Evolutionary conservation across 176 grass and related monocot species (phyloP), one percentile per base, ranked within the genome.

Genomic region (Musa acuminata): DNA sequence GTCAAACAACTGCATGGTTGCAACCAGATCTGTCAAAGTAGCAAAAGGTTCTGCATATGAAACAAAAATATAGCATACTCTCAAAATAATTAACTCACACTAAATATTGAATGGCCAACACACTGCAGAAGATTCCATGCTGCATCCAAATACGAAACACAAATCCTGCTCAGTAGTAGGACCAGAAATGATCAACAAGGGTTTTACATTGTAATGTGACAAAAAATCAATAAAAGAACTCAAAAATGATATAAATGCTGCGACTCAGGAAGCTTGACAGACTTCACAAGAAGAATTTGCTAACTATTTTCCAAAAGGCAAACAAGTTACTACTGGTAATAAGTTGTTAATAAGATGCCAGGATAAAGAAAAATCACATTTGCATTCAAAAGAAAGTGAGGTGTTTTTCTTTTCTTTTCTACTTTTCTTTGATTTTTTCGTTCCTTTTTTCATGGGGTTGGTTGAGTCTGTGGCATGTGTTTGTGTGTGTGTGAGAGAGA

Each of bases 61-160:
- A 29, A 87, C 77, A 80, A 82, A 80, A 1, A 74, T 51, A 2
- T 21, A 17, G 57, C 3, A 5, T 43, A 10, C 13, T 82, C n/a
- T 81, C 79, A 50, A 23, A 71, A 72, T 76, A 84, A 75, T 13
- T 75, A 74, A 79, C 78, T 82, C 75, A 82, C 79, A 55, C 86
- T 87, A 75, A 98, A 91, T 59, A 87, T 57, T 66, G 88, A 68
- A 64, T 64, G 63, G 80, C 86, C 90, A 83, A 80, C 75, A 82
- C 78, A 87, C 84, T 82, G 79, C 51, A 86, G 77, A 88, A 98
- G 87, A 75, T 79, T 72, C 94, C 94, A 93, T 75, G 94, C 94
- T 59, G 84, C 87, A 85, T 83, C 82, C 84, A 93, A 80, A 84
- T 93, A 74, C 49, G 78, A 93, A 77, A 89, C 48, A 73, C 87